These are phyloP conservation scores for Neurospora discreta DNA, from an alignment of 495 filamentous ascomycete genomes.

Conservation along the genomic window DNA sequence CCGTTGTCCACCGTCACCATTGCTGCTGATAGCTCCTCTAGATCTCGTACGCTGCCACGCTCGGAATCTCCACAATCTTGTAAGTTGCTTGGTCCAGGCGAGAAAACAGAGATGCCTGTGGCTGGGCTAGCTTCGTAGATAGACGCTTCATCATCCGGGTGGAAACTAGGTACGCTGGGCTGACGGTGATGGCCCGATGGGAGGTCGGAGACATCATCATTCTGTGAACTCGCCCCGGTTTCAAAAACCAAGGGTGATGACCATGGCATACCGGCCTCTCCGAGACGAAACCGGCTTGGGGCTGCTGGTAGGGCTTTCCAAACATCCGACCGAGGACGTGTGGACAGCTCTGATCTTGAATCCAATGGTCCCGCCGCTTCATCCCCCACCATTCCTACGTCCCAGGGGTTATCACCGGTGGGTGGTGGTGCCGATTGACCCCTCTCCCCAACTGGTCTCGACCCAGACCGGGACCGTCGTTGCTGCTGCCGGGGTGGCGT, in stretches of 20 bases:
- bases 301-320: slow-evolving; percentile 29
- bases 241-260: slow-evolving; percentile 23
- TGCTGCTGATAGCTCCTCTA: slow-evolving; percentile 38
- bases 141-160: slow-evolving; percentile 1
- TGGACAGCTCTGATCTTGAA: not conserved
- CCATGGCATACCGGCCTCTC: slow-evolving; percentile 36
- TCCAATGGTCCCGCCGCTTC: not conserved
- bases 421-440: slow-evolving; percentile 35
- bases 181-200: not conserved
- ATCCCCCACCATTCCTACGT: slow-evolving; percentile 13
- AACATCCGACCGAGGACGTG: slow-evolving; percentile 6
- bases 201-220: slow-evolving; percentile 3
- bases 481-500: slow-evolving; percentile 10
- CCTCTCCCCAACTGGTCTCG: slow-evolving; percentile 23
- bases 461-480: slow-evolving; percentile 18
- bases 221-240: slow-evolving; percentile 5
- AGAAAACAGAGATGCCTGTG: slow-evolving; percentile 18
- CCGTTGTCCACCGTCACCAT: slow-evolving; percentile 48
- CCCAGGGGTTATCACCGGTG: slow-evolving; percentile 33
- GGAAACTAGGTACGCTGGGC: not conserved
- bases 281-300: slow-evolving; percentile 31
- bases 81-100: slow-evolving; percentile 9
- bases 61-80: not conserved
- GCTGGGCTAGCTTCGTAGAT: slow-evolving; percentile 11
- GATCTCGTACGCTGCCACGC: slow-evolving; percentile 23